Evolutionary conservation across 768 basidiomycete genomes (phyloP), one percentile per base, ranked within the genome.

Genomic region (Boletus rubescentipes): DNA sequence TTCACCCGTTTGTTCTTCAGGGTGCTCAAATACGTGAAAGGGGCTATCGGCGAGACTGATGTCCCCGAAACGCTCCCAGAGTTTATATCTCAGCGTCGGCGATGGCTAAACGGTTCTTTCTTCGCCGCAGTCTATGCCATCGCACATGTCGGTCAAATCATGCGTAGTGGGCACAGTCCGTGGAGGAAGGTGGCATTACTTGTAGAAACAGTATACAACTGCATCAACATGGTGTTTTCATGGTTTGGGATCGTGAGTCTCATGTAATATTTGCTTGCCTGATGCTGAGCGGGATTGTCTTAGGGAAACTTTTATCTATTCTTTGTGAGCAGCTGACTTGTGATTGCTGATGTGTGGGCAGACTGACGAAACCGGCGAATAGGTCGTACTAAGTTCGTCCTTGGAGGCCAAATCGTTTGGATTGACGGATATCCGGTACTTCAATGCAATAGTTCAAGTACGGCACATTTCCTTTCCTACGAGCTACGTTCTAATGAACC

Each of bases 11-110:
- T 30, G 38, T 46, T 60, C 61, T 64, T 61, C 57, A 97, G 96
- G 96, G 79, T 92, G n/a, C 80, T 99, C 47, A 92, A 90, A 78
- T 99, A 97, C 65, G 94, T 98, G 64, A 92, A 92, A 68, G 89
- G 91, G 26, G 94, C 95, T 4, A 84, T 91, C 46, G 95, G 87
- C 16, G 91, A 93, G 68, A 96, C 93, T 0, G 94, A 98, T 69
- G 95, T 98, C 6, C 95, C 95, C 3, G 95, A 96, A 63, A 81
- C 84, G 1, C 81, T 97, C 15, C 86, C 94, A 4, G 96, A 98
- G 71, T 98, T 97, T 68, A 98, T 97, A 66, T 81, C 82, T 54
- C 96, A 98, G 64, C 85, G 94, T 7, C 81, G 93, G 46, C 84
- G 93, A 60, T 95, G 87, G 89, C 77, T 91, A 5, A 91, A 91